A percentile compares a stretch with the other conserved stretches of the same genome.
phyloP scores from a whole-genome alignment of 2,329 filamentous ascomycete genomes.

The Bipolaris cookei region DNA sequence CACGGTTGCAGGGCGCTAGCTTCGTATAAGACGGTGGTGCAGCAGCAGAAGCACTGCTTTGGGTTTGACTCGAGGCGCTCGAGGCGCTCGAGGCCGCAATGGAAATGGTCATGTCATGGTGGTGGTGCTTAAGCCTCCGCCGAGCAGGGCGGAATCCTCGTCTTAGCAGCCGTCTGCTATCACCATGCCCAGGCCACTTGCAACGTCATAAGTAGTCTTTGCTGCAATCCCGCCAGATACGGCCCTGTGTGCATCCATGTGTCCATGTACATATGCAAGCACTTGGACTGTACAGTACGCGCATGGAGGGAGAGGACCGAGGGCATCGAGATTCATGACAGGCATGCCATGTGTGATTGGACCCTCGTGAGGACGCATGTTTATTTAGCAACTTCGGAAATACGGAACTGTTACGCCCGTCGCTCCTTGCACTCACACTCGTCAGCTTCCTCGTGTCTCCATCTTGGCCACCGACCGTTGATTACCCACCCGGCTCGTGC shows the following conservation, averaged over 20 bases:
- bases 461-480: not conserved
- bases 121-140: not conserved
- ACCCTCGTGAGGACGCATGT: not conserved
- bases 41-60: constrained; percentile 12
- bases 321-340: not conserved
- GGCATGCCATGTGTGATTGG: constrained; percentile 7
- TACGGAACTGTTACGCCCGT: constrained; percentile 9
- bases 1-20: constrained; percentile 18
- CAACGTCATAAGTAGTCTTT: constrained; percentile 15
- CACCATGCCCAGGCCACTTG: not conserved
- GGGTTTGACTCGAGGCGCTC: constrained; percentile 9
- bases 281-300: no score
- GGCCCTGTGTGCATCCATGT: not conserved
- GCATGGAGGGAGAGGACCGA: no score
- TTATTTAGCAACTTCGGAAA: constrained; percentile 9
- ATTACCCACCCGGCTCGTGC: no score
- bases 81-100: constrained; percentile 1
- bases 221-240: not conserved
- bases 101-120: not conserved
- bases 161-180: constrained; percentile 11
- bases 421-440: not conserved
- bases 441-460: not conserved
- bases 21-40: constrained; percentile 20
- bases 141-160: constrained; percentile 15
- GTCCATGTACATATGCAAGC: no score